Evolutionary conservation across 2,329 filamentous ascomycete genomes (phyloP).

Genomic region (Verticillium dahliae): DNA sequence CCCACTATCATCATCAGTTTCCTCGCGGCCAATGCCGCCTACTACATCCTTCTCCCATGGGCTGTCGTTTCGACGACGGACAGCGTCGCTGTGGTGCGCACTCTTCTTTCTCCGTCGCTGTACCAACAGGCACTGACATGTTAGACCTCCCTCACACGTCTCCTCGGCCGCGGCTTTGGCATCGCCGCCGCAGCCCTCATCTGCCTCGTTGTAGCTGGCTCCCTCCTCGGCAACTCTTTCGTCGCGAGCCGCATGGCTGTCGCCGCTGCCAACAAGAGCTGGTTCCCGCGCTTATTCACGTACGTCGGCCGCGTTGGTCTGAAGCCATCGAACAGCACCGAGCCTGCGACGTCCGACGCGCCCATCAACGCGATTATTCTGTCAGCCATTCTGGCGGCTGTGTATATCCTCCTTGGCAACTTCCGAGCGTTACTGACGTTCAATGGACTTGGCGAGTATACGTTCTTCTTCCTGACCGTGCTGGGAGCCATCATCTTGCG

Average conservation of each 20-base stretch:
- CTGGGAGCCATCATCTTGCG: slow-evolving; percentile 51
- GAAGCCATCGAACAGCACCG: not conserved
- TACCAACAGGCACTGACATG: slow-evolving; percentile 3
- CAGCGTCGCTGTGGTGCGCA: slow-evolving; percentile 54
- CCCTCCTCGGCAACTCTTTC: slow-evolving; percentile 57
- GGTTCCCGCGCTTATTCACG: slow-evolving; percentile 40
- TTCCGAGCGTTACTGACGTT: slow-evolving; percentile 57
- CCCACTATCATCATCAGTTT: slow-evolving; percentile 54
- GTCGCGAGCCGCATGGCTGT: slow-evolving; percentile 55
- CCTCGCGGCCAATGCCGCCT: slow-evolving; percentile 52
- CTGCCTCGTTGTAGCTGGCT: slow-evolving; percentile 55
- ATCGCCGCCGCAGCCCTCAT: slow-evolving; percentile 49
- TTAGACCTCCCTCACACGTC: slow-evolving; percentile 47
- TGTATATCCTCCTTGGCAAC: slow-evolving; percentile 55
- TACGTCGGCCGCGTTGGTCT: slow-evolving; percentile 36
- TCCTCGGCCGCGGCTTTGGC: slow-evolving; percentile 47
- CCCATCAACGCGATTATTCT: slow-evolving; percentile 49
- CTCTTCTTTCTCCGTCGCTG: not conserved
- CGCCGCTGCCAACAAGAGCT: slow-evolving; percentile 45
- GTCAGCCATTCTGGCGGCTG: slow-evolving; percentile 38
- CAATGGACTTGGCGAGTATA: slow-evolving; percentile 52
- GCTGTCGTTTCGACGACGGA: slow-evolving; percentile 49
- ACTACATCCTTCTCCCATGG: slow-evolving; percentile 59
- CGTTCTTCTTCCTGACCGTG: slow-evolving; percentile 59
- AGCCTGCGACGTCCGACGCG: slow-evolving; percentile 31